Base-by-base conservation (phyloP, 2,329 filamentous ascomycete genomes). In the Nemania serpens region DNA sequence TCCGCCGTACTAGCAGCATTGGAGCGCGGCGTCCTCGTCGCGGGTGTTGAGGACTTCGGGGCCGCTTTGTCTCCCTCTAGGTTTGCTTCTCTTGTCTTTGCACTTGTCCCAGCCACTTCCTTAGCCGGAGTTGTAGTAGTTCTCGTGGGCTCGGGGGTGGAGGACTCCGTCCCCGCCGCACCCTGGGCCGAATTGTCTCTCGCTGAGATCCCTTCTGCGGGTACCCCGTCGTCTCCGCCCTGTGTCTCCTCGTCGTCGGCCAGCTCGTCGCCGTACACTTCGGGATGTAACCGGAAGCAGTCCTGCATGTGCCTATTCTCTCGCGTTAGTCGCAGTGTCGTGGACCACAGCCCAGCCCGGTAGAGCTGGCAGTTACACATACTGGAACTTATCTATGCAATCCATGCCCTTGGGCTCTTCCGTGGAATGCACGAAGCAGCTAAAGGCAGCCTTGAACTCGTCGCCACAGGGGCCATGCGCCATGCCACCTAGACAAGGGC, bases 391-490 rank as follows among this genome's bases (percentile, higher is more conserved):
- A 29, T 97, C 93, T 73, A 97, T 95, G 79, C 93, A 97, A 75
- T 97, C 93, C 81, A 97, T 94, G 53, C 94, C 94, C 86, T 99
- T 99, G 37, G 93, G 93, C 75, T 99, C 95, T 75, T 96, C 91
- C 43, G 86, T 88, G 2, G 91, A 96, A 79, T 89, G 95, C n/a
- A 99, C 93, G 72, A 99, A 99, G 80, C 95, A 99, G 84, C 93
- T 97, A 72, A 99, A 99, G 0, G 95, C 95, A 22, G 88, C 88
- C 81, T 89, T 93, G 84, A 99, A 99, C 73, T 98, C 88, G 75
- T 96, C 91, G 49, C 95, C 95, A 75, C 95, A 99, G 55, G 95
- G 95, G 0, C 95, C 95, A 73, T 97, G 80, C 7, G 95, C 95
- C 95, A 99, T 99, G 55, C 95, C 95, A 50, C 95, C 95, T 36